These are phyloP conservation scores for Delonix regia DNA, from an alignment of 306 rosid species.

Conservation along the genomic window DNA sequence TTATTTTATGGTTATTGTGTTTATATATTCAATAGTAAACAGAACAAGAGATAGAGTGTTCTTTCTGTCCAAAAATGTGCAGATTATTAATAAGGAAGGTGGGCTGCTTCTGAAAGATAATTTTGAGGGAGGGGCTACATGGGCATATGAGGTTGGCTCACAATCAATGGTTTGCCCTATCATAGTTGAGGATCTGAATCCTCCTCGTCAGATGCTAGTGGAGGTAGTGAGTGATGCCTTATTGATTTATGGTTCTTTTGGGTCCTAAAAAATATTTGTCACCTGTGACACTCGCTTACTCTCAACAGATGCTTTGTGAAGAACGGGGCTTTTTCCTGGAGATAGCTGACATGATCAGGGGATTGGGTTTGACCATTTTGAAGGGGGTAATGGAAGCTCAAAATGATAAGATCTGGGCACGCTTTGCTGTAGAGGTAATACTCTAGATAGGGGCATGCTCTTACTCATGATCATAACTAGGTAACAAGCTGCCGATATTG, in stretches of 20 bases:
- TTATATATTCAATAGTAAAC: background rate
- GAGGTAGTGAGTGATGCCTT: conserved; percentile 59
- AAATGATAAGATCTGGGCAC: conserved; percentile 95
- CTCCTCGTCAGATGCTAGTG: conserved; percentile 95
- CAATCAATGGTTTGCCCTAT: conserved; percentile 91
- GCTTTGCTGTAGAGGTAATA: conserved; percentile 92
- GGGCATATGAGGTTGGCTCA: conserved; percentile 97
- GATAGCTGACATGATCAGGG: conserved; percentile 89
- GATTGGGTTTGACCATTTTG: conserved; percentile 91
- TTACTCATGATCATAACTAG: background rate
- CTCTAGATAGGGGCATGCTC: background rate
- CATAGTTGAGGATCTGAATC: conserved; percentile 89
- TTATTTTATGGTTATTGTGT: background rate
- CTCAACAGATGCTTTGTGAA: conserved; percentile 89
- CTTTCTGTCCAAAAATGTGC: conserved; percentile 34
- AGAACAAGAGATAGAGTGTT: background rate
- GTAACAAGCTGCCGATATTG: background rate
- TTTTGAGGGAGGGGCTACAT: conserved; percentile 95
- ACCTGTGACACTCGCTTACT: conserved; percentile 2
- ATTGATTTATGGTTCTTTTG: background rate
- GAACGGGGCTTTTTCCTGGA: conserved; percentile 91
- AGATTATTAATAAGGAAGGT: conserved; percentile 84
- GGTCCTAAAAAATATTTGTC: background rate
- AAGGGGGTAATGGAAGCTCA: conserved; percentile 93
- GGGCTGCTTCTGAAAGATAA: conserved; percentile 79